Evolutionary conservation across 768 basidiomycete genomes (phyloP).

Genomic region (Termitomyces eurrhizus): DNA sequence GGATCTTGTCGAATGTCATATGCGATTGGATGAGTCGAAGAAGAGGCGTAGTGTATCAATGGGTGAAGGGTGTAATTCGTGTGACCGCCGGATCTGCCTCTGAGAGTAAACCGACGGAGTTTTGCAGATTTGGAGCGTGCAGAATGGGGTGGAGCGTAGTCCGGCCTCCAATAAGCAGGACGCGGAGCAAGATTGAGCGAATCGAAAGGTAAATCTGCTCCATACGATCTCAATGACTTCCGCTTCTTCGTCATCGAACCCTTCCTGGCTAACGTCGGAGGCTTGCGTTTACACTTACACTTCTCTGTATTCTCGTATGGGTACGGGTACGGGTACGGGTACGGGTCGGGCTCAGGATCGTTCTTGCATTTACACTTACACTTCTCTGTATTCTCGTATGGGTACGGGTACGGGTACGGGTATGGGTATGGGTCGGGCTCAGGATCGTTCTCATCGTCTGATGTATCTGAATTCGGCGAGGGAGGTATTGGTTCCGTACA

Average conservation of each 20-base stretch:
- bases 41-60: conserved; percentile 9
- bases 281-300: neutral
- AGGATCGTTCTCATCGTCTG: neutral
- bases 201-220: conserved; percentile 5
- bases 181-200: conserved; percentile 13
- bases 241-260: neutral
- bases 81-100: neutral
- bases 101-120: conserved; percentile 1
- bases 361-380: neutral
- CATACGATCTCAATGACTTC: conserved; percentile 1
- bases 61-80: conserved; percentile 10
- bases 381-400: neutral
- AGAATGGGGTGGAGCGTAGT: conserved; percentile 9
- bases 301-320: neutral
- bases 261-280: neutral
- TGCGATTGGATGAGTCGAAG: conserved; percentile 9
- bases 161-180: conserved; percentile 14
- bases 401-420: neutral
- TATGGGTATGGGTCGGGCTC: neutral
- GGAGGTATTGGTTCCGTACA: conserved; percentile 7
- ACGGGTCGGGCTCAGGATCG: neutral
- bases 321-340: neutral
- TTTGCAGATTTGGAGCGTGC: neutral
- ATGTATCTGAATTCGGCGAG: neutral
- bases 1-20: conserved; percentile 17